Conservation (phyloP, 2,329 filamentous ascomycete species). For the Berkeleyomyces basicola region DNA sequence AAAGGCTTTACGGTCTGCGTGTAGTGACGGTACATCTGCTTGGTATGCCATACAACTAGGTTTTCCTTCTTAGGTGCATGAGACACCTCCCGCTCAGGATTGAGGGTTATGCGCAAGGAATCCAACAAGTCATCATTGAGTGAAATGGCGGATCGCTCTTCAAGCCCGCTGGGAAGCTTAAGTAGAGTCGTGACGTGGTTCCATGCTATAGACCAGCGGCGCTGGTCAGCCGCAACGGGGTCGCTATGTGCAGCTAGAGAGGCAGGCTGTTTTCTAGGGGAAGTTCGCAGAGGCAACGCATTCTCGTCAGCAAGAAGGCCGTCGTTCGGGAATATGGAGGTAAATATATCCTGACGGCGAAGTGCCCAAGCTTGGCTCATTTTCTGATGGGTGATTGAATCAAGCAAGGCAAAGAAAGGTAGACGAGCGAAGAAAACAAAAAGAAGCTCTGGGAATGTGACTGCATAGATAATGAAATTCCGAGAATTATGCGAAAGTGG, state of each 20-base stretch:
- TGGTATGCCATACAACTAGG: constrained; percentile 41
- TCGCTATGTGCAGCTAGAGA: constrained; percentile 1
- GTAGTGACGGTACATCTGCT: constrained; percentile 45
- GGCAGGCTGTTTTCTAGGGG: constrained; percentile 7
- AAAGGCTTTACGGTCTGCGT: constrained; percentile 41
- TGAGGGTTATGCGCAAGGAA: constrained; percentile 36
- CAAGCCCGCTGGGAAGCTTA: constrained; percentile 26
- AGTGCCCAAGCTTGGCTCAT: constrained; percentile 15
- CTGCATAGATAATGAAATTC: too few relatives aligned
- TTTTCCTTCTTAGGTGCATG: constrained; percentile 37
- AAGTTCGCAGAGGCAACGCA: constrained; percentile 8
- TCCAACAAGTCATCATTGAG: constrained; percentile 33
- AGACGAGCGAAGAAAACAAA: background rate
- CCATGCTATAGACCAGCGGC: constrained; percentile 45
- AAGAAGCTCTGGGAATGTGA: background rate
- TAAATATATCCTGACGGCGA: constrained; percentile 34
- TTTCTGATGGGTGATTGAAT: background rate
- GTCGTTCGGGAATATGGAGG: constrained; percentile 39
- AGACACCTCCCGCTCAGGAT: constrained; percentile 30
- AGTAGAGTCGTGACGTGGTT: constrained; percentile 42
- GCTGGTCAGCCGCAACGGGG: constrained; percentile 29
- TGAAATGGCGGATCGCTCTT: background rate
- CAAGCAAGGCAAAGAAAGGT: background rate
- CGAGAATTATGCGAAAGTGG: too few relatives aligned
- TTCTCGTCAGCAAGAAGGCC: constrained; percentile 20